A percentile compares a stretch with the other conserved stretches of the same genome.
Evolutionary conservation across 345 rosid genomes (phyloP).

Genomic region (Eucalyptus melliodora): DNA sequence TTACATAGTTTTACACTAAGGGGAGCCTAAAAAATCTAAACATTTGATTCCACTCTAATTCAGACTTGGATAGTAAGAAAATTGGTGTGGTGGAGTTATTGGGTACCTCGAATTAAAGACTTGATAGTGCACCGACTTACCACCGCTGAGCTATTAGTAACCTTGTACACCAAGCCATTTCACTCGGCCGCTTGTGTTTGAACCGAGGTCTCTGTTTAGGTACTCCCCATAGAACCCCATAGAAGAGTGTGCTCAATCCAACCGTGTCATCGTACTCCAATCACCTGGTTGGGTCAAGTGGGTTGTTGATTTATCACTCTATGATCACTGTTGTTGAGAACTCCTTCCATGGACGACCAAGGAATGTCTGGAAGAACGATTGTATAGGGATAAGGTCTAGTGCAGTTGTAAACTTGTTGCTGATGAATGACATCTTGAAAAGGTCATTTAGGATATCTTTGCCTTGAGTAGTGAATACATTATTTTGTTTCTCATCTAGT

Average conservation of each 20-base stretch:
- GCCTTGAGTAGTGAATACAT: too few species aligned
- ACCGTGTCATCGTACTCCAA: neutral
- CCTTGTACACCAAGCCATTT: conserved; percentile 20
- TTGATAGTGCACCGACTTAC: neutral
- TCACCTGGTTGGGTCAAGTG: neutral
- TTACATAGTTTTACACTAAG: too few species aligned
- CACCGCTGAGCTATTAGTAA: neutral
- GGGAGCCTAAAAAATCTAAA: too few species aligned
- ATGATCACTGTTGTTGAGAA: neutral
- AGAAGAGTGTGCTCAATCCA: conserved; percentile 4
- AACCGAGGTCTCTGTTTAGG: conserved; percentile 5
- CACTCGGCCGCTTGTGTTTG: neutral
- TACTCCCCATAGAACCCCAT: conserved; percentile 28
- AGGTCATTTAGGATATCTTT: too few species aligned
- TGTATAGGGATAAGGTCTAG: too few species aligned
- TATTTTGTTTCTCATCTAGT: too few species aligned
- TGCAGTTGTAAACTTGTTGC: accelerated
- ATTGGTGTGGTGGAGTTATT: neutral
- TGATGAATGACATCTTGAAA: too few species aligned
- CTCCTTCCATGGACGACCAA: conserved; percentile 4
- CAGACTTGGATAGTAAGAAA: neutral
- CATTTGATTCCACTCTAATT: too few species aligned
- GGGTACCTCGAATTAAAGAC: neutral
- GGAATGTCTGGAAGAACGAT: neutral
- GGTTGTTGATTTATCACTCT: neutral